phyloP scores from a whole-genome alignment of 2,329 filamentous ascomycete species.

The Coleophoma crateriformis region DNA sequence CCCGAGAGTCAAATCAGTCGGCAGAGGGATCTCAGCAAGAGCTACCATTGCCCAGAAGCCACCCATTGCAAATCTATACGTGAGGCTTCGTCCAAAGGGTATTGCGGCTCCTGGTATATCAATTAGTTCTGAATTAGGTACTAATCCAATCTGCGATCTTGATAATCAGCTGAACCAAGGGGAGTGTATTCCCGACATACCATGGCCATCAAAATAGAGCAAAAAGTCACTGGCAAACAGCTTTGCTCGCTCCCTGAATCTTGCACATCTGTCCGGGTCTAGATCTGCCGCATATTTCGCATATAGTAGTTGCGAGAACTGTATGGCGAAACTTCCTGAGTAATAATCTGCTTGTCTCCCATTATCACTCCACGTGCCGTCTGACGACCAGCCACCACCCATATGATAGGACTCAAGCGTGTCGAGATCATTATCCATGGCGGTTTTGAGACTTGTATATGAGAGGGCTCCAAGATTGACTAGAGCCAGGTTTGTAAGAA shows the following conservation, averaged over 20 bases:
- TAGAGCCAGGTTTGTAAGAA: conserved; percentile 42
- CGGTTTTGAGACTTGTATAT: conserved; percentile 24
- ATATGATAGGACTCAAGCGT: conserved; percentile 40
- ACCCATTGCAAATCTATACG: conserved; percentile 44
- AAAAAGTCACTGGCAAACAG: conserved; percentile 37
- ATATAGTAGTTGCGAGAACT: conserved; percentile 44
- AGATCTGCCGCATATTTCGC: conserved; percentile 35
- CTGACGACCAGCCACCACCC: conserved; percentile 39
- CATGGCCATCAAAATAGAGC: conserved; percentile 40
- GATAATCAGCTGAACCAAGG: too few relatives aligned
- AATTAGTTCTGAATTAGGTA: not conserved
- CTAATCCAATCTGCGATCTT: too few relatives aligned
- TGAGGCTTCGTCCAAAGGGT: conserved; percentile 44
- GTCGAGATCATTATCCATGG: conserved; percentile 35
- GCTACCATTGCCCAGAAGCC: conserved; percentile 42
- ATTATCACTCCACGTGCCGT: conserved; percentile 35
- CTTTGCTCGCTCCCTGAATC: conserved; percentile 32
- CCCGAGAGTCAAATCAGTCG: conserved; percentile 29
- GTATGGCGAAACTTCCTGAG: conserved; percentile 47
- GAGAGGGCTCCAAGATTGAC: conserved; percentile 34
- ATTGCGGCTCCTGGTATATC: conserved; percentile 38
- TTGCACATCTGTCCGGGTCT: conserved; percentile 31
- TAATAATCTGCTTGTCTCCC: conserved; percentile 43
- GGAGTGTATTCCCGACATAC: conserved; percentile 19
- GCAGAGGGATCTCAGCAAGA: conserved; percentile 34